Evolutionary conservation across 768 basidiomycete genomes (phyloP).

Genomic region (Auricularia auricula-judae): DNA sequence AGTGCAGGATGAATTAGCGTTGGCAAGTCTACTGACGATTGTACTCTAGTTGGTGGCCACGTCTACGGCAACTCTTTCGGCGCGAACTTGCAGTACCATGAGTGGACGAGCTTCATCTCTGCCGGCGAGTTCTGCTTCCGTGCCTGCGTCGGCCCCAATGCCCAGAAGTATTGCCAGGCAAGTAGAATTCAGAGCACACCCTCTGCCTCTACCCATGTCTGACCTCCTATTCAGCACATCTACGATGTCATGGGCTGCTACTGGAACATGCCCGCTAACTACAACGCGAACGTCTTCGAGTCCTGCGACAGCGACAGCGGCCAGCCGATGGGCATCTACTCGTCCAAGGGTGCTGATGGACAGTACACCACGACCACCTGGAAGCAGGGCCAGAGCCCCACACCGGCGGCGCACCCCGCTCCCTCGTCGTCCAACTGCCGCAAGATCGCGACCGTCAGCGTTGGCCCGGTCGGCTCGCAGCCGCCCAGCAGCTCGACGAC

Average conservation of each 20-base stretch:
- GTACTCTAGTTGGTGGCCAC: constrained; percentile 25
- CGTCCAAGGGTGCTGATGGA: not conserved
- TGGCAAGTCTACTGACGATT: not conserved
- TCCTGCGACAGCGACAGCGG: constrained; percentile 30
- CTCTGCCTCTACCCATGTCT: not conserved
- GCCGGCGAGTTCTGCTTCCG: constrained; percentile 34
- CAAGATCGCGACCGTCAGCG: constrained; percentile 37
- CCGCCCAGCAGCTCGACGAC: constrained; percentile 10
- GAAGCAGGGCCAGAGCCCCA: constrained; percentile 27
- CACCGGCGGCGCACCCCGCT: constrained; percentile 30
- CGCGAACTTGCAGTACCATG: constrained; percentile 27
- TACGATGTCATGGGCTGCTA: constrained; percentile 26
- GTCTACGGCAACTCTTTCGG: constrained; percentile 31
- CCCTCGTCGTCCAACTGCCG: constrained; percentile 55
- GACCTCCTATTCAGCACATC: not conserved
- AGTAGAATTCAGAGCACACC: not conserved
- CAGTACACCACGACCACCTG: constrained; percentile 19
- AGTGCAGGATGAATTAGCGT: not conserved
- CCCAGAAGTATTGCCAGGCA: constrained; percentile 24
- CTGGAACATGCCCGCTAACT: constrained; percentile 24
- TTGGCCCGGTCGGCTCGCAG: constrained; percentile 20
- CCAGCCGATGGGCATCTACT: constrained; percentile 28
- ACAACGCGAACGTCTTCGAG: constrained; percentile 26
- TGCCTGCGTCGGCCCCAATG: constrained; percentile 21
- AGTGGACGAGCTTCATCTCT: constrained; percentile 35